A percentile compares a stretch with the other conserved stretches of the same genome.
Evolutionary conservation across 495 filamentous ascomycete species (phyloP).

Genomic region (Entonaema liquescens): DNA sequence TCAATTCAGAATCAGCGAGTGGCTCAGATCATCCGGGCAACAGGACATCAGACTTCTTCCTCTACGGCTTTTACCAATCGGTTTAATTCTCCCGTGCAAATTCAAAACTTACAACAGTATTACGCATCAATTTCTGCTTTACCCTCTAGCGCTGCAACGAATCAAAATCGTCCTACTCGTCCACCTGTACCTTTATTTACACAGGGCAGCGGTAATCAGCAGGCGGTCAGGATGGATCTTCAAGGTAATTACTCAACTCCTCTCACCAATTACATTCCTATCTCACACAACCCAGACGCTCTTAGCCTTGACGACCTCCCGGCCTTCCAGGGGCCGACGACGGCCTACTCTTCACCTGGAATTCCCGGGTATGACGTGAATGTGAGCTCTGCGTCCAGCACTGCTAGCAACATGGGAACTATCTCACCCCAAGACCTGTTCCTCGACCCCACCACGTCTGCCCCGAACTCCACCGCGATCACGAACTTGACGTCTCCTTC

Average conservation of each 20-base stretch:
- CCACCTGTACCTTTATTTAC: conserved; percentile 64
- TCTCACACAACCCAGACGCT: conserved; percentile 59
- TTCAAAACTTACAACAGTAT: conserved; percentile 53
- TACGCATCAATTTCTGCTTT: conserved; percentile 62
- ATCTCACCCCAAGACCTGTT: conserved; percentile 88
- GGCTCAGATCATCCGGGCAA: conserved; percentile 66
- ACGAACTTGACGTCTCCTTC: conserved; percentile 87
- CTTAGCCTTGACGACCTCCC: conserved; percentile 61
- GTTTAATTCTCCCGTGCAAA: conserved; percentile 58
- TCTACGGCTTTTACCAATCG: conserved; percentile 64
- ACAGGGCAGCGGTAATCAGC: conserved; percentile 57
- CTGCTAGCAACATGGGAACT: conserved; percentile 66
- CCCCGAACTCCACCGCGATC: conserved; percentile 83
- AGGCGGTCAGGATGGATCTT: conserved; percentile 58
- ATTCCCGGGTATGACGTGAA: conserved; percentile 55
- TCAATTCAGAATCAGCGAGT: conserved; percentile 64
- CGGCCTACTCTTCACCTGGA: conserved; percentile 62
- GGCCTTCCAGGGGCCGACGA: conserved; percentile 59
- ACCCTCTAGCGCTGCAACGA: conserved; percentile 55
- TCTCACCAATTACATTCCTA: conserved; percentile 29
- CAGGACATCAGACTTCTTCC: conserved; percentile 65
- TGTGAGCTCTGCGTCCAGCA: conserved; percentile 52
- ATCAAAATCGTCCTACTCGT: conserved; percentile 55
- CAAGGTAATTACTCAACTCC: conserved; percentile 47
- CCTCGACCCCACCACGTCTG: conserved; percentile 72